Evolutionary conservation across 768 basidiomycete genomes (phyloP).

Genomic region (Botryobasidium botryosum): DNA sequence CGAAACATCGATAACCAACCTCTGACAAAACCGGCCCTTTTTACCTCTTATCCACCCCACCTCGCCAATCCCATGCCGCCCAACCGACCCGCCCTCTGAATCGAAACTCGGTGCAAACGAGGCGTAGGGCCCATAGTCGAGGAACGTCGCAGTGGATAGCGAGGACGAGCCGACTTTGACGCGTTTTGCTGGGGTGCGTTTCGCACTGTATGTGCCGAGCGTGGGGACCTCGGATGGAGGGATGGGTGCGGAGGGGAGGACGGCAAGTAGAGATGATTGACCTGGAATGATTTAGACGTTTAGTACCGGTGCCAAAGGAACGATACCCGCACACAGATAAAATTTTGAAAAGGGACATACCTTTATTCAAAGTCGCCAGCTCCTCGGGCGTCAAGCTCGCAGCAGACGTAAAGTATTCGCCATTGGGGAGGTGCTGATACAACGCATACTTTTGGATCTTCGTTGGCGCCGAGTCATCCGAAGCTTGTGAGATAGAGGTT

Average conservation of each 20-base stretch:
- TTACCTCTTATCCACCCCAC: not conserved
- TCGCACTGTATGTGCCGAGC: constrained; percentile 47
- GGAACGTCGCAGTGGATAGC: constrained; percentile 46
- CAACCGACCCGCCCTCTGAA: constrained; percentile 57
- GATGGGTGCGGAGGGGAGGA: constrained; percentile 39
- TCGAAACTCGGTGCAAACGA: constrained; percentile 70
- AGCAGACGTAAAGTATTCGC: constrained; percentile 60
- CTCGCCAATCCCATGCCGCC: constrained; percentile 30
- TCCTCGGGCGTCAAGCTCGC: constrained; percentile 17
- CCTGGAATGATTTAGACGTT: constrained; percentile 15
- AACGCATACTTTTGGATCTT: constrained; percentile 70
- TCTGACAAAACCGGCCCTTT: not conserved
- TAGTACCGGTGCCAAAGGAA: not conserved
- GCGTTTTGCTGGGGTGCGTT: constrained; percentile 18
- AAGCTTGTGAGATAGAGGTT: no score
- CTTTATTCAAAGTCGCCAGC: constrained; percentile 6
- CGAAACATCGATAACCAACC: not conserved
- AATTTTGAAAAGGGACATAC: not conserved
- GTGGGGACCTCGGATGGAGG: constrained; percentile 26
- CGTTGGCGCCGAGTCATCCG: no score
- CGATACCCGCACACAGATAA: not conserved
- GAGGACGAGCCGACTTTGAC: constrained; percentile 18
- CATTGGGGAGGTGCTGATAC: constrained; percentile 59
- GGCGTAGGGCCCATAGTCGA: constrained; percentile 62
- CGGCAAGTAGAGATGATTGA: constrained; percentile 48